Percentiles rank a stretch among this genome's conserved stretches.
Evolutionary conservation across 441 rosid genomes (phyloP).

Genomic region (Syzygium syzygioides): DNA sequence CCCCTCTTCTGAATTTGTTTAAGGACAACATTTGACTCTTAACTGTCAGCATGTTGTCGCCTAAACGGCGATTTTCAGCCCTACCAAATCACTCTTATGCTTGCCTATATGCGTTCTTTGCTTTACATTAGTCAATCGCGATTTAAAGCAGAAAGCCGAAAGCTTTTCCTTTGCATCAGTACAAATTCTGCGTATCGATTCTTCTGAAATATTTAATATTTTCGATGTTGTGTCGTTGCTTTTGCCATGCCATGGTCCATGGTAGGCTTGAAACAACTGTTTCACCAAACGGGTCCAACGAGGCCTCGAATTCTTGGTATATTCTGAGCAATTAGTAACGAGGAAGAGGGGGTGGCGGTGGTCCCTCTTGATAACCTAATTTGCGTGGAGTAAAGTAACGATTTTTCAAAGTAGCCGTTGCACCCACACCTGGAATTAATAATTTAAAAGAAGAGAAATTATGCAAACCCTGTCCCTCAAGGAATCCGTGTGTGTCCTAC

Average conservation of each 20-base stretch:
- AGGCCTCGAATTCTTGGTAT: background rate
- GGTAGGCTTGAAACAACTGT: background rate
- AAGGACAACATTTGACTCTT: background rate
- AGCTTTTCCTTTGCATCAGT: background rate
- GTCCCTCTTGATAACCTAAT: background rate
- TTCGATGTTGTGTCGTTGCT: background rate
- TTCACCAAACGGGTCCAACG: background rate
- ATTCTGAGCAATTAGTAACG: background rate
- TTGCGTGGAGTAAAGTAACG: background rate
- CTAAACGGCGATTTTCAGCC: background rate
- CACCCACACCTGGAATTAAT: constrained; percentile 10
- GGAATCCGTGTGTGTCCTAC: constrained; percentile 23
- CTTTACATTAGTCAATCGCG: background rate
- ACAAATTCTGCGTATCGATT: background rate
- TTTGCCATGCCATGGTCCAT: background rate
- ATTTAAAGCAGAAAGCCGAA: background rate
- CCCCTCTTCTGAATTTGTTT: background rate
- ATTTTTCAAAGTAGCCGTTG: constrained; percentile 78
- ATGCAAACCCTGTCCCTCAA: background rate
- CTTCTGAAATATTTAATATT: background rate
- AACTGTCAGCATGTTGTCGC: background rate
- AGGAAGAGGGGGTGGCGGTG: background rate
- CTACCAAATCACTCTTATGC: background rate
- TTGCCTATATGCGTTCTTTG: background rate
- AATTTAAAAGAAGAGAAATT: constrained; percentile 13